Conservation (phyloP, 768 basidiomycete genomes). For the Tephrocybe rancida region DNA sequence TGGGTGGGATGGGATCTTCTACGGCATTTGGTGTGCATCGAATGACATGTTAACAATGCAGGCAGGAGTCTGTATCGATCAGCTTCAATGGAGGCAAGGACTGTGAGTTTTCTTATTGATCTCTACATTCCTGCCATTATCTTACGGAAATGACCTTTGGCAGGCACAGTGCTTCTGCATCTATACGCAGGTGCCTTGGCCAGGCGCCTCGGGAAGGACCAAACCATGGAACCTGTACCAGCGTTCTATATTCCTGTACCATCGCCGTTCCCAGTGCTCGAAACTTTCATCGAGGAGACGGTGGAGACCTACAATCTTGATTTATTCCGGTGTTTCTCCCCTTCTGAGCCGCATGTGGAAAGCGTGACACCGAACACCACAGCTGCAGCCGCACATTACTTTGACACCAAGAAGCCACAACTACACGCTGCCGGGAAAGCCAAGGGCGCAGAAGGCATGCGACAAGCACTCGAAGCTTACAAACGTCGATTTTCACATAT, state of each 20-base stretch:
- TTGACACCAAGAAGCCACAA: constrained; percentile 22
- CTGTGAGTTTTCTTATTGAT: constrained; percentile 55
- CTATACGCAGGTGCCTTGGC: constrained; percentile 79
- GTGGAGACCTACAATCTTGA: constrained; percentile 71
- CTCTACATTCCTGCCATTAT: background rate
- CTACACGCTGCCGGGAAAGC: constrained; percentile 49
- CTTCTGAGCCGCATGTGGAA: constrained; percentile 49
- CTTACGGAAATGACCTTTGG: background rate
- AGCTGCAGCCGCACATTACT: constrained; percentile 21
- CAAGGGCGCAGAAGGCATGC: constrained; percentile 75
- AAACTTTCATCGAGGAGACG: constrained; percentile 76
- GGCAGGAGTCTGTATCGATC: constrained; percentile 73
- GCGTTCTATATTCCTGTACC: constrained; percentile 89
- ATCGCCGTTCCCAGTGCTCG: constrained; percentile 84
- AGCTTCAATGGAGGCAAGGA: constrained; percentile 99
- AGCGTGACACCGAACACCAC: constrained; percentile 38
- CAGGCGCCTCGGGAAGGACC: constrained; percentile 34
- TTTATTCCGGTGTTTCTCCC: constrained; percentile 59
- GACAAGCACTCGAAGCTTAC: constrained; percentile 73
- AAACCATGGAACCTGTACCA: constrained; percentile 49
- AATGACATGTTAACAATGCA: constrained; percentile 29
- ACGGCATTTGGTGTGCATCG: constrained; percentile 12
- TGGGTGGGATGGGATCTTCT: constrained; percentile 62
- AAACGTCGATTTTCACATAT: constrained; percentile 67
- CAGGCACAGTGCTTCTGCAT: constrained; percentile 95